Percentiles rank a stretch among this genome's conserved stretches.
These are phyloP conservation scores for Leptographium flavum DNA, from an alignment of 2,329 filamentous ascomycete species.

Conservation along the genomic window DNA sequence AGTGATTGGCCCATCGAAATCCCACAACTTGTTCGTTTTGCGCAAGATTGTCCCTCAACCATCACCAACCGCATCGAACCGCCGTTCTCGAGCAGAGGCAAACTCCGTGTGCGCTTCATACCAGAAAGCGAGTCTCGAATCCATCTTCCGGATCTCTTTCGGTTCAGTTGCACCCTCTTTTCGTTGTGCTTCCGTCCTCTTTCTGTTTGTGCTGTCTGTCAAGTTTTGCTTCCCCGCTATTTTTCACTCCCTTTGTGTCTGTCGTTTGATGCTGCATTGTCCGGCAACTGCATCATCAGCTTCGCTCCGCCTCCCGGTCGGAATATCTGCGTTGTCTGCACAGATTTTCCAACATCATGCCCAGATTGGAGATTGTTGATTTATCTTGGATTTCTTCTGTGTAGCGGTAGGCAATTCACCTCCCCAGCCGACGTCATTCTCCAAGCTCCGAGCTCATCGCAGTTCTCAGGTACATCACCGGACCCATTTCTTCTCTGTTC, in stretches of 20 bases:
- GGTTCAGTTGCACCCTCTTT: neutral
- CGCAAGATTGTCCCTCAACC: neutral
- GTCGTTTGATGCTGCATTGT: neutral
- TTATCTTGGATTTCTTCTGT: neutral
- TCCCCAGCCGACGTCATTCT: neutral
- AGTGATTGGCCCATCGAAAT: neutral
- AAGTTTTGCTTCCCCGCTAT: neutral
- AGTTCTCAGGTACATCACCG: neutral
- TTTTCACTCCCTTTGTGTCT: neutral
- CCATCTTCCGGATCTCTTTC: neutral
- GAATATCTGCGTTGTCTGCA: neutral
- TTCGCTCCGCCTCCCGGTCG: neutral
- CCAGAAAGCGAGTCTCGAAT: neutral
- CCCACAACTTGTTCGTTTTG: neutral
- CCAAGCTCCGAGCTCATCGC: neutral
- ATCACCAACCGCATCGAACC: neutral
- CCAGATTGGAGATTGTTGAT: neutral
- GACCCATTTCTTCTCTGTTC: neutral
- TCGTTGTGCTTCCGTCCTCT: neutral
- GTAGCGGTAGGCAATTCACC: conserved; percentile 1
- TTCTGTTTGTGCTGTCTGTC: neutral
- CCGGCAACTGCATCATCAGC: neutral
- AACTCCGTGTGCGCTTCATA: neutral
- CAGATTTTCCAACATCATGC: conserved; percentile 1
- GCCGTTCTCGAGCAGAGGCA: neutral